Conservation (phyloP, 179 eudicot species). For the Drosera spatulata region DNA sequence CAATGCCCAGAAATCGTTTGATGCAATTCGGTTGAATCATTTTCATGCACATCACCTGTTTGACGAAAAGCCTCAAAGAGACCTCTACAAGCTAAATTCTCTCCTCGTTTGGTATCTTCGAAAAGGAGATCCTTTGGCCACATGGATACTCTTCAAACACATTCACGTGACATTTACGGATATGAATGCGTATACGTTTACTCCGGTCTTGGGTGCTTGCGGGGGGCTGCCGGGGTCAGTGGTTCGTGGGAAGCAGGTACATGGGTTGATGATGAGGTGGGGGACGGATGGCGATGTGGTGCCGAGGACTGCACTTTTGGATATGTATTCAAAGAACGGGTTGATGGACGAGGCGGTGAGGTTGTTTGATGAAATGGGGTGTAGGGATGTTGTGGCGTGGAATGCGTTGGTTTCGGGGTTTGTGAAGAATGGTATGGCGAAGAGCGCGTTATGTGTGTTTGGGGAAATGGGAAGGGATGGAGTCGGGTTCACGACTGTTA, state of each 20-base stretch:
- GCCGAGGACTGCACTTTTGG: conserved; percentile 16
- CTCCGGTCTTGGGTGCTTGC: conserved; percentile 18
- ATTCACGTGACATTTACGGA: conserved; percentile 13
- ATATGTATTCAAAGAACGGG: conserved; percentile 22
- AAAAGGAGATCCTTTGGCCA: conserved; percentile 6
- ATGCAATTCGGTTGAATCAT: not conserved
- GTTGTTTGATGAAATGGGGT: conserved; percentile 16
- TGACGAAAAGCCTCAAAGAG: conserved; percentile 14
- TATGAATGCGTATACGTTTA: conserved; percentile 17
- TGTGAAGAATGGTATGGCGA: conserved; percentile 13
- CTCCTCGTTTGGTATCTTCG: conserved; percentile 11
- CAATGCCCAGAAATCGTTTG: not conserved
- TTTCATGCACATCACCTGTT: conserved; percentile 13
- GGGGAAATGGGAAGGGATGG: conserved; percentile 19
- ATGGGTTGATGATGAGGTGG: conserved; percentile 13
- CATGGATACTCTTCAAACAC: conserved; percentile 15
- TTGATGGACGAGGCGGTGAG: conserved; percentile 12
- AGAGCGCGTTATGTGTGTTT: conserved; percentile 11
- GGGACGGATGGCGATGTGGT: conserved; percentile 13
- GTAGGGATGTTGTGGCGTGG: conserved; percentile 34
- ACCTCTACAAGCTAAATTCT: conserved; percentile 13
- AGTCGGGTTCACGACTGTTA: conserved; percentile 17
- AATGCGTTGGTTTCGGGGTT: conserved; percentile 19
- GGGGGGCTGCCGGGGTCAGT: conserved; percentile 6
- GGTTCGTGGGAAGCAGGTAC: conserved; percentile 15